These are phyloP conservation scores for Phytophthora tubulina DNA, from an alignment of 352 stramenopile species.

Conservation along the genomic window DNA sequence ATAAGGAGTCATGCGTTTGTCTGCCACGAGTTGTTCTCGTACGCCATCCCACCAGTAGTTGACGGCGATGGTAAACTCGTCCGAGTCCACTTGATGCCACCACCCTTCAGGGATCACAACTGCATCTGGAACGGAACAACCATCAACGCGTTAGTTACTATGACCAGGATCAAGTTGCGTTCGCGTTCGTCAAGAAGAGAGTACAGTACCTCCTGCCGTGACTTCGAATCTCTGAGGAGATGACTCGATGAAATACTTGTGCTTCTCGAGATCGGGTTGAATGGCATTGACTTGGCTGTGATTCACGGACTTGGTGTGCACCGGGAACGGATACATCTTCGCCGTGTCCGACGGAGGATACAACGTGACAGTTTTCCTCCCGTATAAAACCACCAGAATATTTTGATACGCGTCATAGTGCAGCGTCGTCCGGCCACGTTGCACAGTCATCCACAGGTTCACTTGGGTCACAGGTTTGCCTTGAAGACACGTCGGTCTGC, in stretches of 20 bases:
- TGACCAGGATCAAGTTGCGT: background rate
- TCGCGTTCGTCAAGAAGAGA: background rate
- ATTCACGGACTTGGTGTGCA: conserved; percentile 82
- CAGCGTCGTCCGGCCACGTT: conserved; percentile 64
- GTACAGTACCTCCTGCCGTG: conserved; percentile 57
- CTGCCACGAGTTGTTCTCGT: conserved; percentile 55
- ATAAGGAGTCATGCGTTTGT: conserved; percentile 63
- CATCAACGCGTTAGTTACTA: conserved; percentile 11
- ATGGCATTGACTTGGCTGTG: conserved; percentile 73
- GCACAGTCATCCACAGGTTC: conserved; percentile 87
- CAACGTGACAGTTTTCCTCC: conserved; percentile 75
- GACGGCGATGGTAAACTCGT: conserved; percentile 77
- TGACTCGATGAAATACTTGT: conserved; percentile 47
- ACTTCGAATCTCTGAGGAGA: conserved; percentile 46
- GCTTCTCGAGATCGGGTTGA: conserved; percentile 42
- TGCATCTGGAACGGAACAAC: conserved; percentile 52
- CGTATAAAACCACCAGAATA: conserved; percentile 75
- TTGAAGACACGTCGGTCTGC: conserved; percentile 56
- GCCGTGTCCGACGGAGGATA: conserved; percentile 70
- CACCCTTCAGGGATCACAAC: conserved; percentile 86
- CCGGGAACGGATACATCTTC: conserved; percentile 64
- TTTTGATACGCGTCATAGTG: conserved; percentile 90
- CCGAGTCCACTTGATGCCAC: conserved; percentile 89
- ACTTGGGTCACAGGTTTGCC: conserved; percentile 67
- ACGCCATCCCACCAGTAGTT: conserved; percentile 88